Percentiles rank a stretch among this genome's conserved stretches.
phyloP scores from a whole-genome alignment of 2,329 filamentous ascomycete genomes.

The Mycosphaerella sp. region DNA sequence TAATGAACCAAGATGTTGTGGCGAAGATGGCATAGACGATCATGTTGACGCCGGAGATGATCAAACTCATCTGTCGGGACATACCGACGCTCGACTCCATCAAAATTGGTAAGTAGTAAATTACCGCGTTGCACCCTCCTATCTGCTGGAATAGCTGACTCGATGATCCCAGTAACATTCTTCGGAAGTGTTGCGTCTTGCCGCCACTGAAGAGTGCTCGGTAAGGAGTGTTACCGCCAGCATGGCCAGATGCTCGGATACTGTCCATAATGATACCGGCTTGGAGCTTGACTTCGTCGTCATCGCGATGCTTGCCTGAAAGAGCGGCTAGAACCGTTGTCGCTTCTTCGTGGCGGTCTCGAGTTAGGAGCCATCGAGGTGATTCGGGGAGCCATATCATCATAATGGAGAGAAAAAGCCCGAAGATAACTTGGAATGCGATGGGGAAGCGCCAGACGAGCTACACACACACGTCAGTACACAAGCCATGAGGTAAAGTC shows the following conservation, averaged over 20 bases:
- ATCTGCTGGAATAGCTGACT: conserved; percentile 60
- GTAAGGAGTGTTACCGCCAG: conserved; percentile 25
- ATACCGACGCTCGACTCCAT: conserved; percentile 48
- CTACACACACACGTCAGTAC: no score
- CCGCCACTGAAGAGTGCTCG: conserved; percentile 53
- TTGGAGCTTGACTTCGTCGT: conserved; percentile 48
- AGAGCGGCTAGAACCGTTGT: conserved; percentile 48
- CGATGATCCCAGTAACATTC: conserved; percentile 56
- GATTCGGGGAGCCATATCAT: conserved; percentile 44
- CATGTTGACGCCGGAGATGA: conserved; percentile 31
- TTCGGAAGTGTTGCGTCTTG: conserved; percentile 60
- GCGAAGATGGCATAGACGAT: conserved; percentile 19
- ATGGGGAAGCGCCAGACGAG: conserved; percentile 49
- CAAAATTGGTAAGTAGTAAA: conserved; percentile 41
- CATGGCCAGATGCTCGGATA: conserved; percentile 34
- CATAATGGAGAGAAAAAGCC: conserved; percentile 39
- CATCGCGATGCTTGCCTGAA: conserved; percentile 44
- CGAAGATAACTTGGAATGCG: conserved; percentile 49
- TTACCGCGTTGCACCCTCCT: conserved; percentile 46
- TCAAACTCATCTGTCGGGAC: conserved; percentile 38
- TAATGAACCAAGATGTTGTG: conserved; percentile 56
- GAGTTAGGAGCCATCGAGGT: conserved; percentile 42
- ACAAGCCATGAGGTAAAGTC: no score
- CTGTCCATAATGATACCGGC: conserved; percentile 51
- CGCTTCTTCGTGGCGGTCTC: conserved; percentile 43